Percentiles rank a stretch among this genome's conserved stretches.
These are phyloP conservation scores for Haematococcus sp. DNA, from an alignment of 139 green algal genomes.

Conservation along the genomic window DNA sequence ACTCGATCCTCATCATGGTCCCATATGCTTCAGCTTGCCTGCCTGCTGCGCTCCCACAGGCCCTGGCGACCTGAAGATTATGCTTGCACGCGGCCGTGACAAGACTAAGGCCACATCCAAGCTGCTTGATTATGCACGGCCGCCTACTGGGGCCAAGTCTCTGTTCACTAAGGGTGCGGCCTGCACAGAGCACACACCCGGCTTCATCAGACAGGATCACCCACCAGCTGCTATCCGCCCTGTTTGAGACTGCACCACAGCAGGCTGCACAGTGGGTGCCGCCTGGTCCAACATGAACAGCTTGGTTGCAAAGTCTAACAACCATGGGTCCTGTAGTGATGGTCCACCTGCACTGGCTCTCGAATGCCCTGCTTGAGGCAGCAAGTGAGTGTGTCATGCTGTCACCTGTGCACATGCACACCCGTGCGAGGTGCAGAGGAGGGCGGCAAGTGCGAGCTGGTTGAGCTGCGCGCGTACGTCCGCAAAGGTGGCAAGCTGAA, in stretches of 20 bases:
- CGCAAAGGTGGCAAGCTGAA: conserved; percentile 35
- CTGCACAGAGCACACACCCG: no score
- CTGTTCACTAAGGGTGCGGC: conserved; percentile 27
- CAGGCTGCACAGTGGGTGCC: no score
- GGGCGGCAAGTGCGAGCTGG: conserved; percentile 24
- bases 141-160: conserved; percentile 5
- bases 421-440: background rate
- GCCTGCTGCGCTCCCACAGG: conserved; percentile 1
- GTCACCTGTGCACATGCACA: background rate
- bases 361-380: no score
- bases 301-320: no score
- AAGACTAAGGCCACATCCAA: conserved; percentile 25
- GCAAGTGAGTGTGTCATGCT: no score
- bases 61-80: conserved; percentile 34
- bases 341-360: no score
- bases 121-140: conserved; percentile 38
- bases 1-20: no score
- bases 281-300: no score
- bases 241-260: no score
- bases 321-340: no score
- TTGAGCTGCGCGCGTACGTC: conserved; percentile 35
- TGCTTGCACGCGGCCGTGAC: conserved; percentile 5
- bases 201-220: no score
- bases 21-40: background rate
- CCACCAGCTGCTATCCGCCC: no score